Base-by-base conservation (phyloP, 495 filamentous ascomycete genomes). In the Cudoniella acicularis region DNA sequence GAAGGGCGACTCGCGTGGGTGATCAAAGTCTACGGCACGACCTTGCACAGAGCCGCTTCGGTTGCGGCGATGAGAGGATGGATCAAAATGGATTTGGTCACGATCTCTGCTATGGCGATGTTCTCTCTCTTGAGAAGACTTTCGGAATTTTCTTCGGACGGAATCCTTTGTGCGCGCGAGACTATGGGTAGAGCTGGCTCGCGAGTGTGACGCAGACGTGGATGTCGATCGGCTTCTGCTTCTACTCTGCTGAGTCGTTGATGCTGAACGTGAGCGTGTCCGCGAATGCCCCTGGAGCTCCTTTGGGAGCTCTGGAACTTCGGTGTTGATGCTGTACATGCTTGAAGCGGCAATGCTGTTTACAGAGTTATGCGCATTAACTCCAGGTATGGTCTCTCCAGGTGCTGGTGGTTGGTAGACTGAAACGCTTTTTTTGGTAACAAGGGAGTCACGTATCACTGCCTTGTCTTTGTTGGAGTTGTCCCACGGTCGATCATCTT, bases 81-180 rank as follows among this genome's bases (percentile, higher is more conserved):
- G 60, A 42, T 63, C 64, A 25, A 48, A 63, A 49, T 60, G 64
- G 2, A 66, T 20, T 25, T 60, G 56, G 45, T 66, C 64, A 17
- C 57, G 46, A 1, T 62, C 49, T 27, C 47, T 57, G 9, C 36
- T 50, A 1, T 20, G 42, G 10, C 57, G 22, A 0, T 59, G 60
- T 2, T 26, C 25, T 11, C 18, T 26, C 22, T 55, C 53, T 1
- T 18, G 0, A 11, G 53, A 57, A 16, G 20, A 13, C n/a, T 53
- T 60, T 13, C 47, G 40, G 41, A 4, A 45, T 18, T 56, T 54
- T 11, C 30, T 49, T 6, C 27, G 51, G 45, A 56, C 13, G 6
- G 63, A 62, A 26, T 64, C 57, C 4, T 46, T 45, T 3, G 62
- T 54, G 10, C 57, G 52, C 6, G 52, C 17, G 40, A 60, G 45